These are phyloP conservation scores for Vitis rotundifolia DNA, from an alignment of 164 flowering plant genomes.

Conservation along the genomic window DNA sequence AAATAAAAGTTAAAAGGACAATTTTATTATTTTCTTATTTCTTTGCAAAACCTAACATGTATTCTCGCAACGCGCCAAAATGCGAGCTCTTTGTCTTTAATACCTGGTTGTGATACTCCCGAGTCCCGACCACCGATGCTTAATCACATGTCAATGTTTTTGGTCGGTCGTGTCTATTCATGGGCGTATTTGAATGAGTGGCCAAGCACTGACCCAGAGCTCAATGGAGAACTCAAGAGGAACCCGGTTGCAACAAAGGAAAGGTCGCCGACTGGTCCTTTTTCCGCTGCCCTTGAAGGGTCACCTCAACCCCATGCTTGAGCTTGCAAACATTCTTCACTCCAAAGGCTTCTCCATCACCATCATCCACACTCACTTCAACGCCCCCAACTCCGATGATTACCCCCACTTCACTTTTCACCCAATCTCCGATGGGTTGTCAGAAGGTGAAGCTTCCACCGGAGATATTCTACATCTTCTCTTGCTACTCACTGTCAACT, in stretches of 20 bases:
- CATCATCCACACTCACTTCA: slow-evolving; percentile 42
- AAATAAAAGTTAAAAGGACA: too few relatives aligned
- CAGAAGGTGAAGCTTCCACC: slow-evolving; percentile 7
- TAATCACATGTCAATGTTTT: too few relatives aligned
- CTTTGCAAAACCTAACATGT: too few relatives aligned
- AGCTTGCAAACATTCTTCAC: slow-evolving; percentile 42
- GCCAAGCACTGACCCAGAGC: too few relatives aligned
- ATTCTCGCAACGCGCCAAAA: too few relatives aligned
- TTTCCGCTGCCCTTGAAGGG: slow-evolving; percentile 52
- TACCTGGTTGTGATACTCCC: too few relatives aligned
- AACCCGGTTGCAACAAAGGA: not conserved
- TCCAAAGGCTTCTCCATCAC: slow-evolving; percentile 52
- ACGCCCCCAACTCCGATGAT: slow-evolving; percentile 35
- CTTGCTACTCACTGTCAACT: slow-evolving; percentile 17
- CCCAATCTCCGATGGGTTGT: slow-evolving; percentile 21
- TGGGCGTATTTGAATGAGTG: too few relatives aligned
- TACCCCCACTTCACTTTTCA: slow-evolving; percentile 43
- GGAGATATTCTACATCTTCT: slow-evolving; percentile 6
- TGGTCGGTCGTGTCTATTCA: too few relatives aligned
- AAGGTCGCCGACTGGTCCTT: slow-evolving; percentile 23
- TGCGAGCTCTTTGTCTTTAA: too few relatives aligned
- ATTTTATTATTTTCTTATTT: too few relatives aligned
- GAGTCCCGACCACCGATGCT: too few relatives aligned
- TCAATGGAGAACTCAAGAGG: not conserved
- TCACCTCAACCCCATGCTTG: slow-evolving; percentile 52